A percentile compares a stretch with the other conserved stretches of the same genome.
These are phyloP conservation scores for Omphalea diandra DNA, from an alignment of 441 rosid species.

Conservation along the genomic window DNA sequence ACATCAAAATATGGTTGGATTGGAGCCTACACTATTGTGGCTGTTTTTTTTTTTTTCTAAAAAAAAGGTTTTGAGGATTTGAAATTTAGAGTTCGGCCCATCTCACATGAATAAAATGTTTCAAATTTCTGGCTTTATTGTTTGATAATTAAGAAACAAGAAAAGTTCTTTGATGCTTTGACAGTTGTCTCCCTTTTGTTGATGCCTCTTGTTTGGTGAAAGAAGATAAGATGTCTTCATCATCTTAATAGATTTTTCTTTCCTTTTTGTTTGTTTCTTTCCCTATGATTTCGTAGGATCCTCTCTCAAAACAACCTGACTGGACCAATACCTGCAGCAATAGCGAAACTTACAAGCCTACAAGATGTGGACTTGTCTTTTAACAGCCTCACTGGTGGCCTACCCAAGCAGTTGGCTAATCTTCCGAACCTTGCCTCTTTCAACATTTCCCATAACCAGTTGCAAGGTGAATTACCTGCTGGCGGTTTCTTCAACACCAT, in stretches of 20 bases:
- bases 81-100: neutral
- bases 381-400: constrained; percentile 61
- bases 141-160: constrained; percentile 4
- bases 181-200: neutral
- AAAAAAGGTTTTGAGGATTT: constrained; percentile 7
- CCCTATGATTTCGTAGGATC: constrained; percentile 42
- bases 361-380: constrained; percentile 66
- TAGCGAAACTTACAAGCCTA: constrained; percentile 60
- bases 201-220: neutral
- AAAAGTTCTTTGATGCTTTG: neutral
- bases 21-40: neutral
- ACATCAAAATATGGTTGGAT: neutral
- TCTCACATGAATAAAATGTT: neutral
- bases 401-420: constrained; percentile 76
- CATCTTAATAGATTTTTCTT: constrained; percentile 20
- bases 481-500: constrained; percentile 93
- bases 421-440: constrained; percentile 67
- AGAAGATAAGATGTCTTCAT: constrained; percentile 9
- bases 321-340: constrained; percentile 63
- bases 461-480: constrained; percentile 83
- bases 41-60: neutral
- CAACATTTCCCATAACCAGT: constrained; percentile 77
- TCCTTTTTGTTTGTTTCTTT: constrained; percentile 4
- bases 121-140: neutral
- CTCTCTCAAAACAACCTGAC: constrained; percentile 69